Evolutionary conservation across 441 rosid genomes (phyloP).

Genomic region (Sinapis alba): DNA sequence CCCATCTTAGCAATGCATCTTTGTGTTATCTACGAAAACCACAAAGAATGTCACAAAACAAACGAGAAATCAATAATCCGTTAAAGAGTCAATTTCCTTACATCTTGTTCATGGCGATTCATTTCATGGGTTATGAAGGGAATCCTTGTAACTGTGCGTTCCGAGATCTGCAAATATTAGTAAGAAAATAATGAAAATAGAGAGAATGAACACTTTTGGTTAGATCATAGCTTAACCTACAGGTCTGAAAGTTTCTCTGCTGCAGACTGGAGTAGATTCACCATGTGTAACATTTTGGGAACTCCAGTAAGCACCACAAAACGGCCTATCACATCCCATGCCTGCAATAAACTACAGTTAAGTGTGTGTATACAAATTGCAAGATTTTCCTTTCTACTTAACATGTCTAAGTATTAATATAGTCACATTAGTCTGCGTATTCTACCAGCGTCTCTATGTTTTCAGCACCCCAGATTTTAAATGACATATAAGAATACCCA

Average conservation of each 20-base stretch:
- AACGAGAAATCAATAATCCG: neutral
- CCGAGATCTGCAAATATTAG: constrained; percentile 55
- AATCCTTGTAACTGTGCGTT: constrained; percentile 56
- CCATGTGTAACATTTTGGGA: constrained; percentile 50
- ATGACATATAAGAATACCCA: neutral
- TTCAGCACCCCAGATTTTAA: neutral
- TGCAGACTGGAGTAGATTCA: constrained; percentile 53
- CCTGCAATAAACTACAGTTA: constrained; percentile 51
- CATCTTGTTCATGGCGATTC: constrained; percentile 88
- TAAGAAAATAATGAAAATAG: neutral
- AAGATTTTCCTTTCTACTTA: neutral
- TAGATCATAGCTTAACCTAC: constrained; percentile 47
- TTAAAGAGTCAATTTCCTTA: constrained; percentile 34
- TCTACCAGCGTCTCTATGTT: neutral
- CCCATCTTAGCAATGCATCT: constrained; percentile 72
- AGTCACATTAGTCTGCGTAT: constrained; percentile 2
- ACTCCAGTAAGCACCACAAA: constrained; percentile 90
- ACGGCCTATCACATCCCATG: constrained; percentile 81
- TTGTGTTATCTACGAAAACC: constrained; percentile 67
- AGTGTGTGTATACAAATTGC: neutral
- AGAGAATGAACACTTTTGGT: neutral
- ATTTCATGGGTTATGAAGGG: constrained; percentile 71
- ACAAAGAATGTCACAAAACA: constrained; percentile 20
- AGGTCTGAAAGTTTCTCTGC: constrained; percentile 60
- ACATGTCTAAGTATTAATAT: neutral